These are phyloP conservation scores for Berkeleyomyces rouxiae DNA, from an alignment of 2,329 filamentous ascomycete species.

Conservation along the genomic window DNA sequence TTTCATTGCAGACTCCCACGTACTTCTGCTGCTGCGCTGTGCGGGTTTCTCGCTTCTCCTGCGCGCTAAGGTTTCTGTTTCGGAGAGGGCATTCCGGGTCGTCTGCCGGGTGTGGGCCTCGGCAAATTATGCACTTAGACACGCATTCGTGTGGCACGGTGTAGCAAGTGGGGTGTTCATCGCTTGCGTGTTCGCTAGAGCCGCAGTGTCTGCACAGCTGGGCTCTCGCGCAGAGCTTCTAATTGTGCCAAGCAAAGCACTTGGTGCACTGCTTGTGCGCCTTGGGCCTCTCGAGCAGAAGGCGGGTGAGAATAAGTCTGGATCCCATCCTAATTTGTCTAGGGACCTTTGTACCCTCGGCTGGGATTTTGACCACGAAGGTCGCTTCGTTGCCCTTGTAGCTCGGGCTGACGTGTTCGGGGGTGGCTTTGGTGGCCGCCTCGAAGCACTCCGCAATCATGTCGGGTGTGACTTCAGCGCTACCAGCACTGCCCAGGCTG, in stretches of 20 bases:
- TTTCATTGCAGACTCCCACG: too few relatives aligned
- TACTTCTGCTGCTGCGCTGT: background rate
- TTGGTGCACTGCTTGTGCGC: background rate
- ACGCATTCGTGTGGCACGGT: background rate
- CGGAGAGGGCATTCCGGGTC: background rate
- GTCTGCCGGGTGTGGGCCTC: background rate
- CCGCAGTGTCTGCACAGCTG: background rate
- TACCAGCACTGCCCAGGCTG: background rate
- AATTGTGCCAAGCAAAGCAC: background rate
- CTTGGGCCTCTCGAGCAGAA: background rate
- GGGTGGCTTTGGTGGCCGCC: background rate
- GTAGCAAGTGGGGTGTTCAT: background rate
- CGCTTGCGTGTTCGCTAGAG: background rate
- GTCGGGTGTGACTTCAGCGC: background rate
- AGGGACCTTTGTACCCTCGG: background rate
- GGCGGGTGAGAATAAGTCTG: background rate
- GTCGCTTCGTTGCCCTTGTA: background rate
- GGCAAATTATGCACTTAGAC: background rate
- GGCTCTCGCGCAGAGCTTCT: background rate
- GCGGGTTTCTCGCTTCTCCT: background rate
- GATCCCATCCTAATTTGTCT: background rate
- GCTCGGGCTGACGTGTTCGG: background rate
- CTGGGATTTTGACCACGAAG: background rate
- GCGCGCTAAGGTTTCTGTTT: background rate
- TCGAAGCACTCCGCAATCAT: background rate